These are phyloP conservation scores for Pleoardoris graminearum DNA, from an alignment of 2,329 filamentous ascomycete species.

Conservation along the genomic window DNA sequence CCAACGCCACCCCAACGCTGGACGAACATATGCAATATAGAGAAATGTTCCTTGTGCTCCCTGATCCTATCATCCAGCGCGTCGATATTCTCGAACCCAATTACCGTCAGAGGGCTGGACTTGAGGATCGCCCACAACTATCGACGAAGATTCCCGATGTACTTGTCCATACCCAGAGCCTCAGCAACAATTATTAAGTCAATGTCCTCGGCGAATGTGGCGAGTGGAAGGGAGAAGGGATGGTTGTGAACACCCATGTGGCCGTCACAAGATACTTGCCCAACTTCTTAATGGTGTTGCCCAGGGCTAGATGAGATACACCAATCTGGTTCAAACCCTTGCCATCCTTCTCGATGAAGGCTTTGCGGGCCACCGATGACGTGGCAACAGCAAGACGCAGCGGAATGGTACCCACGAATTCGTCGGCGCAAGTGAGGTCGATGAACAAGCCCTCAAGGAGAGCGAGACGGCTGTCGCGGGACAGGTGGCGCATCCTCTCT, in stretches of 20 bases:
- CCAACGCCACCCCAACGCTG: neutral
- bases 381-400: neutral
- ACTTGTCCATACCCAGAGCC: neutral
- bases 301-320: neutral
- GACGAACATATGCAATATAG: neutral
- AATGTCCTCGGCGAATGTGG: neutral
- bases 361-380: neutral
- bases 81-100: neutral
- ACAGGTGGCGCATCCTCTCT: neutral
- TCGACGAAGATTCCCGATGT: neutral
- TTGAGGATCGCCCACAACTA: neutral
- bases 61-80: neutral
- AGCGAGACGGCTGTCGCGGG: neutral
- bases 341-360: neutral
- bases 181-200: neutral
- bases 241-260: neutral
- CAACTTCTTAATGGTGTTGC: neutral
- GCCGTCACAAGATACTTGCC: neutral
- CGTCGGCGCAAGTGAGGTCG: neutral
- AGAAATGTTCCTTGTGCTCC: neutral
- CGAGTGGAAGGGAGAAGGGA: neutral
- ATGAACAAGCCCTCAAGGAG: neutral
- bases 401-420: neutral
- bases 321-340: neutral
- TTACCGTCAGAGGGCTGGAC: neutral